Evolutionary conservation across 257 asterid species (phyloP).

Genomic region (Linderniella brevidens): DNA sequence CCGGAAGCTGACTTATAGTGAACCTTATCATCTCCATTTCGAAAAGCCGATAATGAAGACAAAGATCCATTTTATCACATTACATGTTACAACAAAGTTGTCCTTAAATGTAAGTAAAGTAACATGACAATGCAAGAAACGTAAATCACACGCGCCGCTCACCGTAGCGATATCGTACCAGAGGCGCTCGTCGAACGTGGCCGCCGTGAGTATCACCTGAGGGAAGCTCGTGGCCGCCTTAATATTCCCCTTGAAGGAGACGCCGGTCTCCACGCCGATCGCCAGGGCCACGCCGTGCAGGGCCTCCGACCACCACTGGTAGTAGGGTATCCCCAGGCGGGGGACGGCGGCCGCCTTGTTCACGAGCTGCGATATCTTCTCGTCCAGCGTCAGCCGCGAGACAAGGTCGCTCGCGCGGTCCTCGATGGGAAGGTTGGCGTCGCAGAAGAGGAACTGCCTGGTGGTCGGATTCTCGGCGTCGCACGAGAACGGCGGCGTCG

Average conservation of each 20-base stretch:
- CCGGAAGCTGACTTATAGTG: too few species aligned
- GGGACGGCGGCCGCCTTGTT: slow-evolving; percentile 22
- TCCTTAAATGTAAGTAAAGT: too few species aligned
- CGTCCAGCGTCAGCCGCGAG: slow-evolving; percentile 23
- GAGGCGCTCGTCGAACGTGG: slow-evolving; percentile 19
- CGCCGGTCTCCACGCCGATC: slow-evolving; percentile 15
- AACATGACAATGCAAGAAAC: too few species aligned
- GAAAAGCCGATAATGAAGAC: too few species aligned
- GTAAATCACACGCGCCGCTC: too few species aligned
- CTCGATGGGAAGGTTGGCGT: slow-evolving; percentile 10
- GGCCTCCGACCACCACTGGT: slow-evolving; percentile 51
- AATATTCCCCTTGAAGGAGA: slow-evolving; percentile 8
- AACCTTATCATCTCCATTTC: too few species aligned
- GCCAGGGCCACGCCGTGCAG: slow-evolving; percentile 30
- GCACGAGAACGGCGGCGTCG: slow-evolving; percentile 3
- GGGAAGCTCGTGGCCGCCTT: slow-evolving; percentile 26
- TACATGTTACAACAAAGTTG: too few species aligned
- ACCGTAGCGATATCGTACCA: slow-evolving; percentile 30
- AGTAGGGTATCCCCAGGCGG: slow-evolving; percentile 23
- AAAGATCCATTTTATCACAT: too few species aligned
- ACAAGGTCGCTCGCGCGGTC: slow-evolving; percentile 29
- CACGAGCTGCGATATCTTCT: slow-evolving; percentile 24
- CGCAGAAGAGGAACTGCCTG: slow-evolving; percentile 17
- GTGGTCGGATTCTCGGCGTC: slow-evolving; percentile 17
- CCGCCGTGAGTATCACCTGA: slow-evolving; percentile 14